Evolutionary conservation across 768 basidiomycete genomes (phyloP).

Genomic region (Dioszegia aurantiaca): DNA sequence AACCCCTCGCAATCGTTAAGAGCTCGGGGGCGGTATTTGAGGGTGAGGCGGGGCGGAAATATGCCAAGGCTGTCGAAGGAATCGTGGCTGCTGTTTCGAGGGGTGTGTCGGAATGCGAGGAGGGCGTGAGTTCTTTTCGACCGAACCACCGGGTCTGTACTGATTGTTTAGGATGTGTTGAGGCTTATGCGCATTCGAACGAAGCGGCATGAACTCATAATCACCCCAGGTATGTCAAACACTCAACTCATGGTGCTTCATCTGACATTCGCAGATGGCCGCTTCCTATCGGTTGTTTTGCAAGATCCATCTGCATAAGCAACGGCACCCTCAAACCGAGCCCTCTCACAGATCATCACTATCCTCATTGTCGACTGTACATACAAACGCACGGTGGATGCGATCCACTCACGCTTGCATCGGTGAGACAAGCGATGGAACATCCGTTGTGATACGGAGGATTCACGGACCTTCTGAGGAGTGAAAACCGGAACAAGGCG

Average conservation of each 20-base stretch:
- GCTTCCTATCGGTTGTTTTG: constrained; percentile 11
- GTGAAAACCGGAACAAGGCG: no score
- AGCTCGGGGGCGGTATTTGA: constrained; percentile 56
- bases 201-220: constrained; percentile 87
- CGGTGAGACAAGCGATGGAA: no score
- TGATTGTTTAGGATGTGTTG: constrained; percentile 66
- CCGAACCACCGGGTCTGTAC: neutral
- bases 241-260: neutral
- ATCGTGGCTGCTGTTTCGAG: constrained; percentile 75
- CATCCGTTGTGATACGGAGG: no score
- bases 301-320: constrained; percentile 1
- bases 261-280: constrained; percentile 5
- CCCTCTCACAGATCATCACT: neutral
- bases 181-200: constrained; percentile 87
- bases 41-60: constrained; percentile 45
- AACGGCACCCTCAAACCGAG: neutral
- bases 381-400: neutral
- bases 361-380: neutral
- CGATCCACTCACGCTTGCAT: no score
- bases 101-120: constrained; percentile 75
- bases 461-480: no score
- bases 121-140: constrained; percentile 55
- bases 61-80: constrained; percentile 49
- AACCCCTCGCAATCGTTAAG: constrained; percentile 62
- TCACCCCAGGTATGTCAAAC: constrained; percentile 72